Percentiles rank a stretch among this genome's conserved stretches.
Conservation (phyloP, 73 alveolate species). For the Vitrella brassicaformis region DNA sequence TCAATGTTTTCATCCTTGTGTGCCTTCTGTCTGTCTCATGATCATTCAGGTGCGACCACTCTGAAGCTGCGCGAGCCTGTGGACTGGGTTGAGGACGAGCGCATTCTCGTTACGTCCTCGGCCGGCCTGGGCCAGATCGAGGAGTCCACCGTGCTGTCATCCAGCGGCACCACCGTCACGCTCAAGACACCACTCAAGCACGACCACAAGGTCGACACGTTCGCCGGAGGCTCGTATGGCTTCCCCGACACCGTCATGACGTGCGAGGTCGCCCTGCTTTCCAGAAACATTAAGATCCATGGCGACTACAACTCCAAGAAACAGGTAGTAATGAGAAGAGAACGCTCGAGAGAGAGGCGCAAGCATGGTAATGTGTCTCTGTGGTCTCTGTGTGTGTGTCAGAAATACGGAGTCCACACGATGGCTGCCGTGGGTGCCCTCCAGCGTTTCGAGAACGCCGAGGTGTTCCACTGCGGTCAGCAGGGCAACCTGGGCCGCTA, state of each 20-base stretch:
- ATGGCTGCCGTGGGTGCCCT: constrained; percentile 47
- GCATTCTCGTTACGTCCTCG: constrained; percentile 59
- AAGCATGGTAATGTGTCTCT: too few relatives aligned
- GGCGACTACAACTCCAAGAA: constrained; percentile 36
- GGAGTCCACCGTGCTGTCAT: constrained; percentile 40
- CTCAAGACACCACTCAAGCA: constrained; percentile 29
- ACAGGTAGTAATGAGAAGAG: too few relatives aligned
- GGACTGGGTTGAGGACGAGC: constrained; percentile 63
- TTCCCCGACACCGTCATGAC: constrained; percentile 46
- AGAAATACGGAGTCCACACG: constrained; percentile 27
- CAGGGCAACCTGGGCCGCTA: constrained; percentile 73
- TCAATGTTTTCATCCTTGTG: too few relatives aligned
- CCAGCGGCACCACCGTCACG: constrained; percentile 16
- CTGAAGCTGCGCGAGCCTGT: constrained; percentile 35
- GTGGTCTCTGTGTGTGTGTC: too few relatives aligned
- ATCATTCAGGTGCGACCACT: constrained; percentile 36
- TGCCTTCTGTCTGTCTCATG: too few relatives aligned
- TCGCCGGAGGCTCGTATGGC: background rate
- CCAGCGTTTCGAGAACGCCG: constrained; percentile 56
- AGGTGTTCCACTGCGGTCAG: constrained; percentile 61
- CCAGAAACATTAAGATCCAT: constrained; percentile 59
- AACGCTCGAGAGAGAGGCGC: constrained; percentile 48
- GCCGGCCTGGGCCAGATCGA: constrained; percentile 53
- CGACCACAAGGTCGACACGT: constrained; percentile 45
- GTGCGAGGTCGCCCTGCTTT: constrained; percentile 70